These are phyloP conservation scores for Coprinopsis cinerea DNA, from an alignment of 768 basidiomycete genomes.

Conservation along the genomic window DNA sequence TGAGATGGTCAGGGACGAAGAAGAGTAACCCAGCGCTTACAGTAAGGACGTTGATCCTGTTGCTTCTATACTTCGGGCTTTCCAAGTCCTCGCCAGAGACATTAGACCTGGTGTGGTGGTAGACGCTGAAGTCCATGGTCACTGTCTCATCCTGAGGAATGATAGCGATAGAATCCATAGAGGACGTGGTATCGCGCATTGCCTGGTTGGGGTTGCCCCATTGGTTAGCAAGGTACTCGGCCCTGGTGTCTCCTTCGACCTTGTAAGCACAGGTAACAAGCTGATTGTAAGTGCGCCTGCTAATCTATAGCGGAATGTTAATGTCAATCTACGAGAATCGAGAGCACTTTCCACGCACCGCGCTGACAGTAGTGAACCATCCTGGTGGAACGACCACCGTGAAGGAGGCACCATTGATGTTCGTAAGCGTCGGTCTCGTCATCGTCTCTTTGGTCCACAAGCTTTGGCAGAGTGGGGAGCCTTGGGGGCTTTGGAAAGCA, in stretches of 20 bases:
- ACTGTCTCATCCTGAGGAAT: conserved; percentile 8
- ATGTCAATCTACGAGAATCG: not conserved
- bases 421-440: conserved; percentile 6
- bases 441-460: not conserved
- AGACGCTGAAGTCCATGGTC: conserved; percentile 8
- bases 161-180: not conserved
- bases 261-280: conserved; percentile 6
- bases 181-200: not conserved
- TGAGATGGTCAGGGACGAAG: not conserved
- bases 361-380: conserved; percentile 9
- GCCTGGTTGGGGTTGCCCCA: not conserved
- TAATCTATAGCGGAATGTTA: not conserved
- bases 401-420: conserved; percentile 4
- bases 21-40: conserved; percentile 5
- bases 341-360: not conserved
- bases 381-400: conserved; percentile 8
- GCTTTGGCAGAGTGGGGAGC: not conserved
- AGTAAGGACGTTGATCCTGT: conserved; percentile 10
- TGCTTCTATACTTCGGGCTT: conserved; percentile 11
- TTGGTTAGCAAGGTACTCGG: not conserved
- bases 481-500: not conserved
- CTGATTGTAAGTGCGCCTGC: conserved; percentile 11
- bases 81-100: conserved; percentile 3
- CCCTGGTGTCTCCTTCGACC: not conserved
- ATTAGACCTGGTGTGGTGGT: conserved; percentile 4